These are phyloP conservation scores for Serendipita sp. DNA, from an alignment of 768 basidiomycete genomes.

Conservation along the genomic window DNA sequence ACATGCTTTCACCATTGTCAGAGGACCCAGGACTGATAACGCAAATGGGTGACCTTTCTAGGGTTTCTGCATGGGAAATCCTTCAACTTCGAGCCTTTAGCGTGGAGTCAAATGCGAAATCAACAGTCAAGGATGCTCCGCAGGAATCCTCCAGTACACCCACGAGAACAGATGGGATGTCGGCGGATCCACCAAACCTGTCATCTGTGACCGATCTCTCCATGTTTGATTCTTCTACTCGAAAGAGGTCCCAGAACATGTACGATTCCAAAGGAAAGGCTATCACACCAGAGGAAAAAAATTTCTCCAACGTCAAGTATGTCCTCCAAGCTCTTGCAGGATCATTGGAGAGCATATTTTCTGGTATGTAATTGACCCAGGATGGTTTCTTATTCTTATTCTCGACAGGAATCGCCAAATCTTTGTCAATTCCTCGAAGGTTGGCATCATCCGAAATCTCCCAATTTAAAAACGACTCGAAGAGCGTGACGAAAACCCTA, in stretches of 20 bases:
- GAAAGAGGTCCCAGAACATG: background rate
- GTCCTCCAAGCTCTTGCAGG: background rate
- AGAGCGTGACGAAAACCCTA: background rate
- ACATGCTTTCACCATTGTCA: background rate
- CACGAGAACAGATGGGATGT: background rate
- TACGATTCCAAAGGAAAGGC: background rate
- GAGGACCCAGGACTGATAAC: constrained; percentile 45
- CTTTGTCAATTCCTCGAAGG: background rate
- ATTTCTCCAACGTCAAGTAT: background rate
- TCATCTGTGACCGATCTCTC: background rate
- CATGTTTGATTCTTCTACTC: background rate
- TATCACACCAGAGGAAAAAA: background rate
- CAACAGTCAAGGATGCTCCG: constrained; percentile 9
- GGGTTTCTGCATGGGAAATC: constrained; percentile 75
- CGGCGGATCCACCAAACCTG: background rate
- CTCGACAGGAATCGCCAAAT: background rate
- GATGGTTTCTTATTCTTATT: background rate
- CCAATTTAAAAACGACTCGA: background rate
- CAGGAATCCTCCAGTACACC: constrained; percentile 1
- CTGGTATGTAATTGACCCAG: background rate
- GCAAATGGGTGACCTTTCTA: constrained; percentile 65
- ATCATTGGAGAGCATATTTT: background rate
- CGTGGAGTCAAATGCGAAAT: constrained; percentile 6
- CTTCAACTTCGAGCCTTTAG: constrained; percentile 32
- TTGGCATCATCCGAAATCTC: background rate